Evolutionary conservation across 2,329 filamentous ascomycete genomes (phyloP), one percentile per base, ranked within the genome.

Genomic region (Pseudogymnoascus sp.): DNA sequence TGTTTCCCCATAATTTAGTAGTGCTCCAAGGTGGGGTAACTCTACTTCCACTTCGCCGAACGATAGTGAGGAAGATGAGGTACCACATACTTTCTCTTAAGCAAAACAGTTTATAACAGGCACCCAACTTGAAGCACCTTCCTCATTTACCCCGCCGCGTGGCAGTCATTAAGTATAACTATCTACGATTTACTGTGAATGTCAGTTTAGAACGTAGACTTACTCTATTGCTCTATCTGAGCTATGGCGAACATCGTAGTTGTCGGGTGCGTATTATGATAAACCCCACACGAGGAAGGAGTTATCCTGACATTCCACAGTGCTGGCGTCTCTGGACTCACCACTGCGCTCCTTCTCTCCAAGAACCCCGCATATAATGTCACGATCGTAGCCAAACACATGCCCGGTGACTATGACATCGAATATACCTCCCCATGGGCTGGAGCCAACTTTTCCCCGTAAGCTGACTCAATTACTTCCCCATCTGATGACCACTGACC

Each of bases 401-500:
- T 96, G 88, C 93, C 93, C 0, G 93, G 93, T 37, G 93, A 97
- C 77, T 95, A 93, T 75, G 89, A 93, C 67, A 88, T 93, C 68
- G 89, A 96, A 79, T 97, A 96, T 74, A 88, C 90, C 0, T 96
- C 90, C 5, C 91, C 91, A 0, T 96, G 90, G 89, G 91, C 91
- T 3, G 91, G 91, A 12, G 91, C 91, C 65, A 93, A 95, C 71
- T 87, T 86, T 70, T 74, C 88, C 64, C 91, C 89, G 87, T 90
- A 70, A 65, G 86, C 79, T 31, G 58, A 58, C 41, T 40, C 52
- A 33, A 37, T 23, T n/a, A 11, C 31, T 25, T 7, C 14, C 14
- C 5, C 2, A 18, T 16, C 67, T 11, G 62, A 65, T 25, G 33
- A 5, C 28, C 28, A 21, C 49, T 55, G 49, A 55, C 28, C 49